Conservation (phyloP, 1,284 basidiomycete genomes). For the Sanghuangporus weigelae region DNA sequence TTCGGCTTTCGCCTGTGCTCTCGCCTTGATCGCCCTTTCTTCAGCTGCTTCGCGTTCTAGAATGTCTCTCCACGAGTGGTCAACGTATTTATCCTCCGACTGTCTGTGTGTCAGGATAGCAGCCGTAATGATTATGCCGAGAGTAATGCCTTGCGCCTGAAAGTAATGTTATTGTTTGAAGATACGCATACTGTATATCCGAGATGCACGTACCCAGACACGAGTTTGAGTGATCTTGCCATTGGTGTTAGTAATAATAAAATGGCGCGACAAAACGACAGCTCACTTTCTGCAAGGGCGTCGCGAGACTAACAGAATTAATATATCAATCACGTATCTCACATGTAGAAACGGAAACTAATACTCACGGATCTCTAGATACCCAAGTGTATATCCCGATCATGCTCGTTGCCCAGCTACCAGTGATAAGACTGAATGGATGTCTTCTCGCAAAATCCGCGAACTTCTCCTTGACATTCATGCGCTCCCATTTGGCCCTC, state of each 20-base stretch:
- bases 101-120: conserved; percentile 15
- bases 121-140: conserved; percentile 17
- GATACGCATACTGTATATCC: background rate
- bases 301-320: conserved; percentile 7
- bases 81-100: background rate
- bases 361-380: conserved; percentile 28
- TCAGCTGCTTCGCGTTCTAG: conserved; percentile 15
- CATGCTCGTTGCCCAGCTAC: conserved; percentile 41
- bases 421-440: conserved; percentile 44
- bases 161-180: background rate
- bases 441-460: conserved; percentile 40
- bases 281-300: conserved; percentile 15
- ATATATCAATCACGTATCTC: background rate
- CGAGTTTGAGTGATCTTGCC: conserved; percentile 17
- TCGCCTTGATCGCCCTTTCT: background rate
- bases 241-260: background rate
- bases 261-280: background rate
- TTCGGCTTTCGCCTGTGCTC: background rate
- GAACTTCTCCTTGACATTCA: conserved; percentile 32
- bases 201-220: conserved; percentile 16
- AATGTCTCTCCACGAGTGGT: conserved; percentile 18
- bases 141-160: conserved; percentile 17
- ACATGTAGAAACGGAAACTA: background rate
- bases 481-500: conserved; percentile 31
- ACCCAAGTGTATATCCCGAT: conserved; percentile 31